Evolutionary conservation across 2,329 filamentous ascomycete genomes (phyloP).

Genomic region (Talaromyces sp.): DNA sequence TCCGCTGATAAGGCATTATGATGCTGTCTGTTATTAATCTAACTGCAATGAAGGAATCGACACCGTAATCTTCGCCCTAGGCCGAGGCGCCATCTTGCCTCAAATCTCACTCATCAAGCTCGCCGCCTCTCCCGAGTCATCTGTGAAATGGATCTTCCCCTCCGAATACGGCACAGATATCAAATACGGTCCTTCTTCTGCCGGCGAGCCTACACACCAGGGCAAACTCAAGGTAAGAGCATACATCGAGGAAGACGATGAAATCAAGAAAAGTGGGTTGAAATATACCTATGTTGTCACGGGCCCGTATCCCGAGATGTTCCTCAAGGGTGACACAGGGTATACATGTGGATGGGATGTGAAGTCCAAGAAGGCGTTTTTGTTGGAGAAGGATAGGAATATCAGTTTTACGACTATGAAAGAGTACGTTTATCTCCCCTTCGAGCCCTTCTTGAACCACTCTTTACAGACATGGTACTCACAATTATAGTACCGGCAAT

Average conservation of each 20-base stretch:
- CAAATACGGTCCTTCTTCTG: conserved; percentile 57
- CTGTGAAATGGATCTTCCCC: conserved; percentile 62
- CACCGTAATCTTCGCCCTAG: conserved; percentile 63
- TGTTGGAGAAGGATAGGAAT: conserved; percentile 59
- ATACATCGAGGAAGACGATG: conserved; percentile 46
- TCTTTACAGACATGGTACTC: neutral
- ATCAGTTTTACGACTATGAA: conserved; percentile 68
- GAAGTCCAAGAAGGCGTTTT: conserved; percentile 53
- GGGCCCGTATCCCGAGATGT: conserved; percentile 65
- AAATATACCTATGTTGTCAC: conserved; percentile 66
- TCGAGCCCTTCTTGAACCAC: neutral
- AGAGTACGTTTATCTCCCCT: conserved; percentile 52
- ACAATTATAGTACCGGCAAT: conserved; percentile 56
- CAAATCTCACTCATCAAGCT: conserved; percentile 61
- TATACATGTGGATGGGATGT: conserved; percentile 58
- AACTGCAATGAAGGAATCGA: conserved; percentile 49
- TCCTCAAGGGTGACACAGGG: conserved; percentile 45
- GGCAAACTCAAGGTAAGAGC: conserved; percentile 65
- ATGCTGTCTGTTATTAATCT: too few relatives aligned
- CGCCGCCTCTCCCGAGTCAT: conserved; percentile 50
- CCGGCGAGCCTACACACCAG: conserved; percentile 64
- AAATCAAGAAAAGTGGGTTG: conserved; percentile 49
- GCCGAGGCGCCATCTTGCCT: conserved; percentile 57
- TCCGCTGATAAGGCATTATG: too few relatives aligned
- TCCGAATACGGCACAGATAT: conserved; percentile 66